Evolutionary conservation across 345 rosid species (phyloP), one percentile per base, ranked within the genome.

Genomic region (Linum trigynum): DNA sequence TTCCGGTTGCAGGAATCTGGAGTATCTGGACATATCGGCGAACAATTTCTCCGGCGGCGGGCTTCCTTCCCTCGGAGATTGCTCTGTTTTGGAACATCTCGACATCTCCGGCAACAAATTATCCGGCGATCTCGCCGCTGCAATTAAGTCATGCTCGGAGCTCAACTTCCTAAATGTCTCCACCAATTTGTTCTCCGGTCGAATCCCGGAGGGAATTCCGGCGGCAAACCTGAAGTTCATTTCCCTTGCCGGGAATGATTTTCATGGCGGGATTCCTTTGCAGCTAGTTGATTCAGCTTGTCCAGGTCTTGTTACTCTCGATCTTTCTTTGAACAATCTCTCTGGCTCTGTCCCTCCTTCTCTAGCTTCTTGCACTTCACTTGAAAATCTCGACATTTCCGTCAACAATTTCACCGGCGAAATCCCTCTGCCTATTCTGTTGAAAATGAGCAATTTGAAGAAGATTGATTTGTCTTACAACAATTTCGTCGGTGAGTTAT

Each of bases 31-130:
- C 66, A 62, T 94, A 39, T 88, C 97, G 5, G 69, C 76, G 0
- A 94, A 90, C 80, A 90, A 90, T 80, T 84, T 94, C 78, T 81
- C 92, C 17, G 41, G 62, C 7, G 61, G 59, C 58, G 55, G 3
- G 9, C 12, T 78, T 38, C 88, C 95, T 12, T 77, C 80, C 10
- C 77, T 90, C 35, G 91, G 96, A 12, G 85, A 75, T 8, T 94
- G 99, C 74, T 76, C 55, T n/a, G 71, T 81, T 56, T 63, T 94
- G 63, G 81, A 83, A 69, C 75, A 84, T 75, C 87, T 94, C 10
- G 97, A 94, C 55, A 76, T 88, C 70, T 94, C 99, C 51, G 75
- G 75, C 35, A 94, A 94, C 73, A 79, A 79, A 62, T 82, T 88
- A 35, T 35, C 55, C 50, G 95, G 92, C 48, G 95, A 94, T 62